phyloP scores from a whole-genome alignment of 306 rosid species.

The Begonia fuchsioides region DNA sequence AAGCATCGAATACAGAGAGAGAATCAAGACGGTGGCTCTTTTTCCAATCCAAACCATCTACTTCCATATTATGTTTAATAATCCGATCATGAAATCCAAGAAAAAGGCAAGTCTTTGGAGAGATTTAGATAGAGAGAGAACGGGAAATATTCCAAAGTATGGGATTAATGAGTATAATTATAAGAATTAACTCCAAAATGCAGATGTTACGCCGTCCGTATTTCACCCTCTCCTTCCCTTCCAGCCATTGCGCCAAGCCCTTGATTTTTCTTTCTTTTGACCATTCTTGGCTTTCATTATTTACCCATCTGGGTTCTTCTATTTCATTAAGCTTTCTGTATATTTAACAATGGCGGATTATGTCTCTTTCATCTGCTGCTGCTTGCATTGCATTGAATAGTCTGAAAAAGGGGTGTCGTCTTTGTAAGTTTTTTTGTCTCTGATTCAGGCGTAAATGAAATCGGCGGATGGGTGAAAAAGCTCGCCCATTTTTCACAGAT shows the following conservation, averaged over 20 bases:
- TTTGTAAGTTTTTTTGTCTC: conserved; percentile 4
- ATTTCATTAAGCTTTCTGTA: too few species aligned
- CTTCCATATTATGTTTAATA: conserved; percentile 2
- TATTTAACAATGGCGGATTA: too few species aligned
- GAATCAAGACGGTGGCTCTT: too few species aligned
- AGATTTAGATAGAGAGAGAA: background rate
- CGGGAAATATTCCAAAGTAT: conserved; percentile 1
- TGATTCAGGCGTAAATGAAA: too few species aligned
- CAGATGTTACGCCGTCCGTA: conserved; percentile 16
- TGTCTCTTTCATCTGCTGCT: background rate
- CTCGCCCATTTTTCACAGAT: background rate
- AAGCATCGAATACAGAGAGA: too few species aligned
- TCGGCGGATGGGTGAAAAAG: background rate
- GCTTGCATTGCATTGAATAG: conserved; percentile 5
- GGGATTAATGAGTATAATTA: conserved; percentile 3
- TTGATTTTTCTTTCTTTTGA: background rate
- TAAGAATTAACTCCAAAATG: conserved; percentile 6
- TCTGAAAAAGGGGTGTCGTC: conserved; percentile 6
- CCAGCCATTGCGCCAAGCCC: background rate
- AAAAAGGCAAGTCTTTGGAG: background rate
- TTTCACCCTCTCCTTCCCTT: conserved; percentile 10
- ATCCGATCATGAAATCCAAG: background rate
- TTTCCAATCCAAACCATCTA: background rate
- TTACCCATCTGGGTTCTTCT: background rate
- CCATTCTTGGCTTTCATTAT: background rate